Evolutionary conservation across 805 yeast genomes (phyloP).

Genomic region (Kodamaea jinghongensis): DNA sequence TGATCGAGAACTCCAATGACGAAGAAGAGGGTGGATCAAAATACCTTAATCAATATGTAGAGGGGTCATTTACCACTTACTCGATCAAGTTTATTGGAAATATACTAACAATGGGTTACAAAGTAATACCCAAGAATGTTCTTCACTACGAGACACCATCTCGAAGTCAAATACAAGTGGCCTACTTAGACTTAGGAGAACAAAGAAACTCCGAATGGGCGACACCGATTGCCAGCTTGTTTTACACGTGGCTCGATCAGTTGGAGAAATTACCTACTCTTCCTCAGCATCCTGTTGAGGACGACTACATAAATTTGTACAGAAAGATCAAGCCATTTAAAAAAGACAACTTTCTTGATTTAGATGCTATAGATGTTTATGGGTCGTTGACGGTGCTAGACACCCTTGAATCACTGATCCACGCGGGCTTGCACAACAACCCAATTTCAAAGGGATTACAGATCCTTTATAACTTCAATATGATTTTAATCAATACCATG

Average conservation of each 20-base stretch:
- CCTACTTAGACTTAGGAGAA: constrained; percentile 17
- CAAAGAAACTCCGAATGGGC: background rate
- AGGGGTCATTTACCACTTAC: constrained; percentile 27
- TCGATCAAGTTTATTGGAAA: constrained; percentile 21
- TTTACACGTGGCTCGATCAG: constrained; percentile 21
- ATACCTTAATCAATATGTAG: constrained; percentile 20
- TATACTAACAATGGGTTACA: constrained; percentile 22
- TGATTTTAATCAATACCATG: constrained; percentile 17
- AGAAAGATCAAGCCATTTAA: constrained; percentile 17
- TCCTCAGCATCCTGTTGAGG: constrained; percentile 8
- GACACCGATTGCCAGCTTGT: constrained; percentile 20
- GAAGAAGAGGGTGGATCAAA: constrained; percentile 14
- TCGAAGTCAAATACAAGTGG: constrained; percentile 23
- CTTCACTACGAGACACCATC: constrained; percentile 27
- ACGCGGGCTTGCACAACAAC: constrained; percentile 19
- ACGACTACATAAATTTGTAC: constrained; percentile 13
- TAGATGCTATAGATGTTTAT: background rate
- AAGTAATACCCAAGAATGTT: constrained; percentile 25
- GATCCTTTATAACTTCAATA: constrained; percentile 20
- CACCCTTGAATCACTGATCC: background rate
- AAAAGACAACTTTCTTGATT: constrained; percentile 3
- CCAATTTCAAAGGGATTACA: constrained; percentile 20
- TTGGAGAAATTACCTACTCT: constrained; percentile 20
- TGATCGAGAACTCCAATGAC: constrained; percentile 17
- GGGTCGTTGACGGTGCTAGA: background rate